Conservation (phyloP, 1,284 basidiomycete species). For the Neotropicomus parvogracilis region DNA sequence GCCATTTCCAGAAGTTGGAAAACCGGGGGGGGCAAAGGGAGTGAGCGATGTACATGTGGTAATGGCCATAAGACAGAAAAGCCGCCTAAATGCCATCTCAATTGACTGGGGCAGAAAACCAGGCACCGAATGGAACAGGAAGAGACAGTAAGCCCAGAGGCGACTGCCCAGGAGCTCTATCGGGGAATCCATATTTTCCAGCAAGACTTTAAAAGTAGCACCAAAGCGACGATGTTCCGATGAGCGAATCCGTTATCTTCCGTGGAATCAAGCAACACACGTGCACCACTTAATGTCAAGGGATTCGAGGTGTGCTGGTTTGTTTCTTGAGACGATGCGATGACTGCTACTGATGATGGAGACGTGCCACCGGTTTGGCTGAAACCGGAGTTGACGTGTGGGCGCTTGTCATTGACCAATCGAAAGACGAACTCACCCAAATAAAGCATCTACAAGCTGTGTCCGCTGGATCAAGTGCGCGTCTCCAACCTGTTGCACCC, state of each 20-base stretch:
- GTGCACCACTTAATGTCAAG: neutral
- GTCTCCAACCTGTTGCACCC: no score
- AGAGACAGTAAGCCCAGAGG: conserved; percentile 20
- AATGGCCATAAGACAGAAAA: conserved; percentile 24
- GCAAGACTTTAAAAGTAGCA: neutral
- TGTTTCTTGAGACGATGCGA: no score
- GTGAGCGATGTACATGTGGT: conserved; percentile 20
- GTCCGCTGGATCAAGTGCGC: no score
- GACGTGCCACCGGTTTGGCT: neutral
- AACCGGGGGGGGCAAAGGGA: conserved; percentile 42
- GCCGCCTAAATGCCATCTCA: conserved; percentile 17
- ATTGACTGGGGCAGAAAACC: conserved; percentile 19
- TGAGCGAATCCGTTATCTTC: neutral
- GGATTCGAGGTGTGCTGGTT: no score
- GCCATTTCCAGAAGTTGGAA: conserved; percentile 69
- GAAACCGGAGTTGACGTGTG: neutral
- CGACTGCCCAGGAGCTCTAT: conserved; percentile 18
- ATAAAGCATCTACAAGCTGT: conserved; percentile 2
- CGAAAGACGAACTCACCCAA: conserved; percentile 7
- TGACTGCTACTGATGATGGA: neutral
- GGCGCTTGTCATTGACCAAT: neutral
- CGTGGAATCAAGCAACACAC: neutral
- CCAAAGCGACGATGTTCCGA: neutral
- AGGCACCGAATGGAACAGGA: conserved; percentile 12
- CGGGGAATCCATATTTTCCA: conserved; percentile 22